Evolutionary conservation across 2,329 filamentous ascomycete species (phyloP), one percentile per base, ranked within the genome.

Genomic region (Curvularia sp.): DNA sequence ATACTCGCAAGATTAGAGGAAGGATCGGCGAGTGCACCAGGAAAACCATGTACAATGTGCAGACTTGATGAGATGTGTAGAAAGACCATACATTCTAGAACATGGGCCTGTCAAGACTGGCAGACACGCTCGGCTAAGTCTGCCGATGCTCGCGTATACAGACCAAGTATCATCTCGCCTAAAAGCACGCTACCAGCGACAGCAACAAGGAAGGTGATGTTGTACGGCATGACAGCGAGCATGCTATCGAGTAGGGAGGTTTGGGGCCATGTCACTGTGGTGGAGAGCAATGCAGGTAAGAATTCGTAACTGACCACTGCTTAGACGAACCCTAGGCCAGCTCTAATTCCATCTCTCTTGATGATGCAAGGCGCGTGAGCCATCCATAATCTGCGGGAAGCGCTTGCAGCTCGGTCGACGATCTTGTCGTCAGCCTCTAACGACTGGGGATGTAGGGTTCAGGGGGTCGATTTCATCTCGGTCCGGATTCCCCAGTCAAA

Each of bases 221-320:
- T 74, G 52, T 72, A 74, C 10, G 72, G 70, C 71, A 74, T 75
- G 0, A 74, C 70, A 2, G 71, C 71, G 8, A 74, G 55, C 72
- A 75, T 75, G 2, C 71, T 73, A 38, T 3, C 2, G 18, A 0
- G 5, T 10, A 5, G 18, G 65, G 28, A 64, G 53, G 49, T 19
- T 23, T 46, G 8, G 15, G 1, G 21, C 3, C 28, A 15, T 6
- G 12, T 18, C 0, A 15, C 23, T 30, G 41, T 12, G 18, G 13
- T 18, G n/a, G 48, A 41, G 34, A 15, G 28, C 3, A 30, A 27
- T 25, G 10, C 7, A 64, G 67, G 49, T 57, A 74, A 74, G 71
- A 75, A 48, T 46, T 72, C 57, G 51, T 74, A 74, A 13, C 71
- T 68, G 36, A 74, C 64, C 21, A 72, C 49, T 7, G 70, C 70